These are phyloP conservation scores for Podosphaera fusca DNA, from an alignment of 2,329 filamentous ascomycete species.

Conservation along the genomic window DNA sequence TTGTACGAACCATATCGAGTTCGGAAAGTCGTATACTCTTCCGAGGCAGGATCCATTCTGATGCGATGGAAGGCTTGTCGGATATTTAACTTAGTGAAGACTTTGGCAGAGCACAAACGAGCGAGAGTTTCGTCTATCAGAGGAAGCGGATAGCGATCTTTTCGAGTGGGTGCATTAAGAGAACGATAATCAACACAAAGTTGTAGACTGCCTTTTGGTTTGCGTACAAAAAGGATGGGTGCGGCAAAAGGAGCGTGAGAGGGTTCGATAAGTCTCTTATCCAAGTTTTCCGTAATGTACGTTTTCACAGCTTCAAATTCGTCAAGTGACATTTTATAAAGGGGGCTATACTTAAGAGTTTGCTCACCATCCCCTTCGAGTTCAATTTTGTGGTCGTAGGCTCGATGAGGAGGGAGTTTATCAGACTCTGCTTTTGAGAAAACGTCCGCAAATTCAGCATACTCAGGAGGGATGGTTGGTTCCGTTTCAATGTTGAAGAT, in stretches of 20 bases:
- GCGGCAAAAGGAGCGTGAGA: not conserved
- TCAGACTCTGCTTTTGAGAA: not conserved
- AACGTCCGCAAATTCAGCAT: not conserved
- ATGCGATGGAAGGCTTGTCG: not conserved
- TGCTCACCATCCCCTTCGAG: not conserved
- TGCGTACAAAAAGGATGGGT: not conserved
- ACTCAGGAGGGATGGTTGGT: not conserved
- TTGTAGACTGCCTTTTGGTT: not conserved
- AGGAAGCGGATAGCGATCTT: slow-evolving; percentile 1
- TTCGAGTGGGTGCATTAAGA: not conserved
- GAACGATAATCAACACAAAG: not conserved
- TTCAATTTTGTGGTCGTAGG: not conserved
- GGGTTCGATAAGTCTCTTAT: slow-evolving; percentile 1
- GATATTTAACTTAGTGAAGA: slow-evolving; percentile 1
- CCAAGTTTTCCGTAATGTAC: slow-evolving; percentile 1
- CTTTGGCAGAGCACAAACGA: not conserved
- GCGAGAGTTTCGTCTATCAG: not conserved
- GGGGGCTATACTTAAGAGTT: not conserved
- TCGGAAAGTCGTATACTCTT: too few relatives aligned
- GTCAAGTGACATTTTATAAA: not conserved
- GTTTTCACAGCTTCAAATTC: not conserved
- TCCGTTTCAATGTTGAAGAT: too few relatives aligned
- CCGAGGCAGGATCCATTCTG: not conserved
- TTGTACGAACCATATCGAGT: not conserved
- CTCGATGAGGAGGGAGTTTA: not conserved